These are phyloP conservation scores for Striga hermonthica DNA, from an alignment of 305 asterid genomes.

Conservation along the genomic window DNA sequence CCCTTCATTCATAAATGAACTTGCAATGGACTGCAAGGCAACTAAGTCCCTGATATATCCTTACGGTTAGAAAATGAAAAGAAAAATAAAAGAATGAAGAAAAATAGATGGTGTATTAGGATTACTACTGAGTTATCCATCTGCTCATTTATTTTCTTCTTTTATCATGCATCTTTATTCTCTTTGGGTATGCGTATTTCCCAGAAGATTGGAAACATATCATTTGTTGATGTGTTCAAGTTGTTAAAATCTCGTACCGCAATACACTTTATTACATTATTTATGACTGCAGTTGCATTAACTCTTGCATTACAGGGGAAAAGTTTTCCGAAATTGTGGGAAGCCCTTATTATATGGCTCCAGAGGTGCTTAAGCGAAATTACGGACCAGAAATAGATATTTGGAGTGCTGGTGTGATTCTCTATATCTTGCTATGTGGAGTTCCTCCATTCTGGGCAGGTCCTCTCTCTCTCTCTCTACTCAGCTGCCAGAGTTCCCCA, in stretches of 20 bases:
- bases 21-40: background rate
- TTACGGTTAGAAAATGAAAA: background rate
- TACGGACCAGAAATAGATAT: constrained; percentile 96
- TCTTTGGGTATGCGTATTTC: no score
- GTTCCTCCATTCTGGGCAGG: constrained; percentile 99
- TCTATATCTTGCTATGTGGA: constrained; percentile 83
- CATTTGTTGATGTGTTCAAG: no score
- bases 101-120: background rate
- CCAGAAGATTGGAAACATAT: no score
- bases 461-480: constrained; percentile 35
- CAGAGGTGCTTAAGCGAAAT: constrained; percentile 87
- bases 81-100: background rate
- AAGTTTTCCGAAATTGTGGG: constrained; percentile 94
- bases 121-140: no score
- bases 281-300: background rate
- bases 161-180: no score
- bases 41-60: background rate
- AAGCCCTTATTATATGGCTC: constrained; percentile 98
- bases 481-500: constrained; percentile 7
- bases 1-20: background rate
- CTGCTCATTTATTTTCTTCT: no score
- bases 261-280: background rate
- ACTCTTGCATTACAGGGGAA: constrained; percentile 53
- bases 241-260: background rate
- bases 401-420: constrained; percentile 98